Base-by-base conservation (phyloP, 2,329 filamentous ascomycete species). In the Sarocladium oryzae region DNA sequence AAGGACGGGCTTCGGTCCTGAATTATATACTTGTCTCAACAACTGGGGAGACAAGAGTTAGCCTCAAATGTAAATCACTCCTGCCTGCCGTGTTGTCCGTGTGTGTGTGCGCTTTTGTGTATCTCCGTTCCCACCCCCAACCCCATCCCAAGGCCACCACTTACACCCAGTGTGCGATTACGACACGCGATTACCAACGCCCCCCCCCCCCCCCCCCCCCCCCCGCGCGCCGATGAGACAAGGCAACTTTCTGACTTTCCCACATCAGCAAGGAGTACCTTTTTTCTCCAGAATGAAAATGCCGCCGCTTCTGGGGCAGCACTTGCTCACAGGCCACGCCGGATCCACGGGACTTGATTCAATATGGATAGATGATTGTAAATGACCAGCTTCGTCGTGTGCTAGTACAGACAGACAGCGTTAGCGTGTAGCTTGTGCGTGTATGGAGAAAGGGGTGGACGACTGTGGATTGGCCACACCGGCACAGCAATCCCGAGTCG, bases 271-370 rank as follows among this genome's bases (percentile, higher is more conserved):
- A 15, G 7, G 7, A 18, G 8, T 6, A 37, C n/a, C 16, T 15
- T 13, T 13, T 30, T 37, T 26, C 23, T 43, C 40, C 40, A 43
- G 40, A 43, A 20, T 40, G n/a, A 43, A 43, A 43, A 43, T 24
- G 40, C 40, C 40, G 18, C 36, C 36, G 28, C 7, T 30, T 30
- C 28, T 30, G 7, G 7, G 28, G 7, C 13, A 30, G 28, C 13
- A 13, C n/a, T 30, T 30, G 28, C 28, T 13, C 28, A 30, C 28
- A 30, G 7, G 13, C 28, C 28, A 30, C 28, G 28, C 33, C n/a
- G 36, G 36, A 21, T 40, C 36, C 36, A 40, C 36, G 36, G 36
- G 36, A 40, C n/a, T 18, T 40, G 36, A 40, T 20, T 21, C 36
- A 40, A 36, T 16, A 16, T 36, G 33, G 33, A 15, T 36, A 36